Evolutionary conservation across 2,329 filamentous ascomycete genomes (phyloP), one percentile per base, ranked within the genome.

Genomic region (Venturia nashicola): DNA sequence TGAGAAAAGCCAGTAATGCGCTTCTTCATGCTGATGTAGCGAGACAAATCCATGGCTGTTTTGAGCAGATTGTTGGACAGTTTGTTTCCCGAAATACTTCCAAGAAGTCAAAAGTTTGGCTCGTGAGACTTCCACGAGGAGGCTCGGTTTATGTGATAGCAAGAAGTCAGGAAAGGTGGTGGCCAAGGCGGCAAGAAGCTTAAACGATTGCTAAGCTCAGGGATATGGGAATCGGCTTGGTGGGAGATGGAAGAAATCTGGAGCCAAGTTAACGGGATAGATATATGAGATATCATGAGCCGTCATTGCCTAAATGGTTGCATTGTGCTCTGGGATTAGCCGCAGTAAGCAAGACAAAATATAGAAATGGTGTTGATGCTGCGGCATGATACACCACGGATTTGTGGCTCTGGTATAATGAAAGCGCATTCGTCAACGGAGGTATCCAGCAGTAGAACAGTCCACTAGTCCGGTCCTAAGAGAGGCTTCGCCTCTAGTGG

Each of bases 1-100:
- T 59, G 34, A 14, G 55, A 59, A 11, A 39, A 59, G 32, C 55
- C 34, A 59, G 55, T 59, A 11, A 11, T 59, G 18, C 55, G 55
- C 32, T 59, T 59, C 20, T 59, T 59, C 34, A 27, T 59, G 55
- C 55, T 59, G 39, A 59, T 39, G 14, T 59, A 59, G 18, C 32
- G 55, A 20, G 55, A 59, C 8, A 59, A 32, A 39, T 59, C 55
- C 55, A 59, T 59, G 20, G 27, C 9, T 14, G 11, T 27, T 5
- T 27, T 27, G 20, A 2, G 23, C 20, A 27, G 46, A 5, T 51
- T 51, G 1, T 14, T 5, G 2, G 46, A 14, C 3, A 14, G 12
- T 1, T 12, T 12, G 23, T 16, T 12, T 27, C 36, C 2, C 11
- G 5, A 27, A 23, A 20, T 12, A n/a, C 20, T 51, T 23, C 20